phyloP scores from a whole-genome alignment of 331 rosid species.

The Cydonia oblonga region DNA sequence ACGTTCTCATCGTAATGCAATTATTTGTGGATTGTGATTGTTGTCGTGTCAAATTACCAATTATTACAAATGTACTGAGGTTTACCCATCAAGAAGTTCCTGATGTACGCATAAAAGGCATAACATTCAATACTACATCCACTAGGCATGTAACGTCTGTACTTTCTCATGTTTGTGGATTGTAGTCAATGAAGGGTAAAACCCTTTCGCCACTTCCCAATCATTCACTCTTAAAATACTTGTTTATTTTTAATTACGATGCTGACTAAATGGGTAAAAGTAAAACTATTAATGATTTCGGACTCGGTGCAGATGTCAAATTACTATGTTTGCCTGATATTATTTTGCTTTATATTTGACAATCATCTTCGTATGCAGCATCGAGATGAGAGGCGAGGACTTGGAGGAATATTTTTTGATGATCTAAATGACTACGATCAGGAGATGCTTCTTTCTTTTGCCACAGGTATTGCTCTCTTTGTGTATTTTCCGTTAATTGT shows the following conservation, averaged over 20 bases:
- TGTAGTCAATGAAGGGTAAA: not conserved
- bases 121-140: not conserved
- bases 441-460: slow-evolving; percentile 96
- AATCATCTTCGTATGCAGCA: slow-evolving; percentile 43
- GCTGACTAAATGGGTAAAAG: not conserved
- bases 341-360: slow-evolving; percentile 4
- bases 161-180: not conserved
- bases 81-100: not conserved
- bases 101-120: not conserved
- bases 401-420: slow-evolving; percentile 95
- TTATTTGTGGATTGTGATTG: not conserved
- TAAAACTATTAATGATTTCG: not conserved
- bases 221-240: not conserved
- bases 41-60: not conserved
- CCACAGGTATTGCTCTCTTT: slow-evolving; percentile 49
- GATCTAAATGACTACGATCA: slow-evolving; percentile 92
- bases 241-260: not conserved
- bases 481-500: not conserved
- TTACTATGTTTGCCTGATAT: not conserved
- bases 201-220: not conserved
- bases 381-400: slow-evolving; percentile 91
- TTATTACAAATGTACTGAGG: not conserved
- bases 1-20: not conserved
- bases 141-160: not conserved
- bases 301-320: not conserved